phyloP scores from a whole-genome alignment of 1,284 basidiomycete genomes.

The Trichosporon ovoides region DNA sequence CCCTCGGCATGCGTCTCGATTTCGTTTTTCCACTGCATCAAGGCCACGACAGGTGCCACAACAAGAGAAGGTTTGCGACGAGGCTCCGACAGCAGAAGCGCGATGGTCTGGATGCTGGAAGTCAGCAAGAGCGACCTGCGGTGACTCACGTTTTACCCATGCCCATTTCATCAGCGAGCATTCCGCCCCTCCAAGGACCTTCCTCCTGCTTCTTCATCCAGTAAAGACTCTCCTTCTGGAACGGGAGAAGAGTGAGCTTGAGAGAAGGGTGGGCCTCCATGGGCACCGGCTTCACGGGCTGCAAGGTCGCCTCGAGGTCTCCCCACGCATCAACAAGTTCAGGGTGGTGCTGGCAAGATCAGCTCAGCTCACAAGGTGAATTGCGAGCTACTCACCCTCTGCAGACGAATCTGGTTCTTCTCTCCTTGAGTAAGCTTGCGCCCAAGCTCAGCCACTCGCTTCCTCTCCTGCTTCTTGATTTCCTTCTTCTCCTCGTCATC shows the following conservation, averaged over 20 bases:
- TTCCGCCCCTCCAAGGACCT: conserved; percentile 80
- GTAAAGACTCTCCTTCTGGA: conserved; percentile 83
- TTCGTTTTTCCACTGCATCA: conserved; percentile 99
- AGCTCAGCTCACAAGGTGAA: conserved; percentile 6
- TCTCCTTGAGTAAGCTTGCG: conserved; percentile 75
- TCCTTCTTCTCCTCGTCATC: conserved; percentile 18
- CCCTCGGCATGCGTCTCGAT: conserved; percentile 75
- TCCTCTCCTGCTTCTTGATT: conserved; percentile 53
- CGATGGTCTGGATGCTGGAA: conserved; percentile 87
- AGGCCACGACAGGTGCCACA: conserved; percentile 91
- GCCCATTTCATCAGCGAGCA: conserved; percentile 72
- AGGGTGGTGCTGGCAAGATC: conserved; percentile 47
- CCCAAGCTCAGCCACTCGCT: conserved; percentile 57
- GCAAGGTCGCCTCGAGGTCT: conserved; percentile 64
- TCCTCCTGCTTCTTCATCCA: conserved; percentile 97
- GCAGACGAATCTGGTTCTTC: conserved; percentile 63
- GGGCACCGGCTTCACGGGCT: conserved; percentile 61
- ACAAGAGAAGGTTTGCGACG: conserved; percentile 78
- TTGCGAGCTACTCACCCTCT: conserved; percentile 46
- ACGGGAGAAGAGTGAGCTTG: conserved; percentile 60
- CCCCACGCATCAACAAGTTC: conserved; percentile 86
- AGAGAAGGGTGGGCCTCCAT: conserved; percentile 75
- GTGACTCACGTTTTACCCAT: conserved; percentile 72
- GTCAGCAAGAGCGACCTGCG: neutral
- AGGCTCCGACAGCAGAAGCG: conserved; percentile 66